Percentiles rank a stretch among this genome's conserved stretches.
phyloP scores from a whole-genome alignment of 2,329 filamentous ascomycete genomes.

The Cercospora sp. region DNA sequence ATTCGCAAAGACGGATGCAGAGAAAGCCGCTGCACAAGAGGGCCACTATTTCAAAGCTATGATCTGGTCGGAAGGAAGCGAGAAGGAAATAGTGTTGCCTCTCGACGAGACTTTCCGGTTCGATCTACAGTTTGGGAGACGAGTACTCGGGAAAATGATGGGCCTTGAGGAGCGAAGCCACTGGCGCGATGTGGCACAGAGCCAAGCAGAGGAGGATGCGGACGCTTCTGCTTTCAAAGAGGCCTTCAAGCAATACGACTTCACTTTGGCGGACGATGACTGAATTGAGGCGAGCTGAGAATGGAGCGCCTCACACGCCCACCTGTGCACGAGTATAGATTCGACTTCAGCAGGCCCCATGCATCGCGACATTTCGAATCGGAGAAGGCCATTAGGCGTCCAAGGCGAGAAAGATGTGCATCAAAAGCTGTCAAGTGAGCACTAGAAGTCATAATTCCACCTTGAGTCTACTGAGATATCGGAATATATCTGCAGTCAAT shows the following conservation, averaged over 20 bases:
- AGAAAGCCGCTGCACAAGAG: slow-evolving; percentile 30
- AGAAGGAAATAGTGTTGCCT: slow-evolving; percentile 68
- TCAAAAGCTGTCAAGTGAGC: background rate
- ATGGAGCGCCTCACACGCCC: background rate
- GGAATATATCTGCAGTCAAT: background rate
- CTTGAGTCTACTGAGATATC: background rate
- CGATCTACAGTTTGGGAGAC: slow-evolving; percentile 85
- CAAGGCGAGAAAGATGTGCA: too few relatives aligned
- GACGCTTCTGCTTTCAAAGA: slow-evolving; percentile 79
- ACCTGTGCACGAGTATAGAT: background rate
- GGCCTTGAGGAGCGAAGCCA: slow-evolving; percentile 73
- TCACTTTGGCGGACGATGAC: background rate
- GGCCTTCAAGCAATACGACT: slow-evolving; percentile 79
- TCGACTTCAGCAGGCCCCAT: background rate
- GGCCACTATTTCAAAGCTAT: slow-evolving; percentile 40
- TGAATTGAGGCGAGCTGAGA: background rate
- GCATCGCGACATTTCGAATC: too few relatives aligned
- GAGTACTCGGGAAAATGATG: slow-evolving; percentile 84
- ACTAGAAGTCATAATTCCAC: too few relatives aligned
- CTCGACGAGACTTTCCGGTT: slow-evolving; percentile 77
- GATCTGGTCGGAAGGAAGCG: slow-evolving; percentile 45
- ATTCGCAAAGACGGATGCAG: slow-evolving; percentile 44
- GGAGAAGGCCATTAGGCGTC: too few relatives aligned
- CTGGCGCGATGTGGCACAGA: slow-evolving; percentile 84
- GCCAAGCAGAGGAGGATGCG: slow-evolving; percentile 70